Conservation (phyloP, 345 rosid genomes). For the Brassica nigra region DNA sequence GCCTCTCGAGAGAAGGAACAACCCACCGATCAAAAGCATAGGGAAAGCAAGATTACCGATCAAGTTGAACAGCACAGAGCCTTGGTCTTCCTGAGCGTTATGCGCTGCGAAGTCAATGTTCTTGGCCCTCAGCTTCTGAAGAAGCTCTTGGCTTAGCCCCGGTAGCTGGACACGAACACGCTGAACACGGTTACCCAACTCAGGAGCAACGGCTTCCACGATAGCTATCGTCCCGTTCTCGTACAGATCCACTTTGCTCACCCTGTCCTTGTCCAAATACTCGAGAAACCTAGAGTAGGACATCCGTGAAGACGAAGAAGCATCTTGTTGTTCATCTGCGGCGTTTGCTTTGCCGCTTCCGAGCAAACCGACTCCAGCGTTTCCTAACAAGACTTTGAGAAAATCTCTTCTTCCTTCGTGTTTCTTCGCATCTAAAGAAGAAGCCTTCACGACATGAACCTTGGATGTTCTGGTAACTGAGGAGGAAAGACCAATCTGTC, state of each 20-base stretch:
- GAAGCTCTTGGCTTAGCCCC: slow-evolving; percentile 92
- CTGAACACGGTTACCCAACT: slow-evolving; percentile 90
- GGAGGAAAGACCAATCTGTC: slow-evolving; percentile 43
- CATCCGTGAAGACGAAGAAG: slow-evolving; percentile 99
- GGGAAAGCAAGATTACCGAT: slow-evolving; percentile 96
- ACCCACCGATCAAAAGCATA: slow-evolving; percentile 83
- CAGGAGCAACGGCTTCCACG: slow-evolving; percentile 96
- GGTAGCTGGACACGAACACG: slow-evolving; percentile 97
- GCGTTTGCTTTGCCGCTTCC: slow-evolving; percentile 77
- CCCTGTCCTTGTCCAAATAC: slow-evolving; percentile 91
- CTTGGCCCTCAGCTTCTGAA: slow-evolving; percentile 93
- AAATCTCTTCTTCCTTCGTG: slow-evolving; percentile 72
- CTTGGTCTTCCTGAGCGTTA: slow-evolving; percentile 97
- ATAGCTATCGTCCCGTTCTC: slow-evolving; percentile 98
- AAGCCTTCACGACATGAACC: slow-evolving; percentile 50
- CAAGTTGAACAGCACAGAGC: slow-evolving; percentile 77
- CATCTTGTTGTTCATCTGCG: slow-evolving; percentile 94
- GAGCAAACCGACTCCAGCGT: slow-evolving; percentile 60
- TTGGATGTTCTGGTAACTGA: slow-evolving; percentile 45
- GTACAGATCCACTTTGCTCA: slow-evolving; percentile 83
- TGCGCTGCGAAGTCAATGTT: slow-evolving; percentile 97
- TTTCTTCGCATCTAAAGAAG: slow-evolving; percentile 54
- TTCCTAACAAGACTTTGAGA: slow-evolving; percentile 70
- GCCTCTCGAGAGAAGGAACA: slow-evolving; percentile 90
- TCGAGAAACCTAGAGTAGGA: slow-evolving; percentile 95